Evolutionary conservation across 352 stramenopile species (phyloP).

Genomic region (Pythium brachiatum): DNA sequence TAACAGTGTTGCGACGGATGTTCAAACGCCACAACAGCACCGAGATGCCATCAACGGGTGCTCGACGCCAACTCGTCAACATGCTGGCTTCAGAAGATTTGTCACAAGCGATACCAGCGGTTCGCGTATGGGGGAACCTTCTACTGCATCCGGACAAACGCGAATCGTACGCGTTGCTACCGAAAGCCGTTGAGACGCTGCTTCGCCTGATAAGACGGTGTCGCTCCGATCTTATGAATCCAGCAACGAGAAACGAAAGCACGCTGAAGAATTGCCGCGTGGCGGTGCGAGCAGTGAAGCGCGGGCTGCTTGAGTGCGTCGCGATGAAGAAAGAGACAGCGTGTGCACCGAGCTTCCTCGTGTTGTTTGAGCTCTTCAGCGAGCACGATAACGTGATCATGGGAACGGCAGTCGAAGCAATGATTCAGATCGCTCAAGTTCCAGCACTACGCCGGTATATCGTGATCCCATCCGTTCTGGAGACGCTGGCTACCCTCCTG

Average conservation of each 20-base stretch:
- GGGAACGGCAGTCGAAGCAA: slow-evolving; percentile 34
- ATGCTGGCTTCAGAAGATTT: slow-evolving; percentile 23
- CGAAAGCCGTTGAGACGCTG: slow-evolving; percentile 39
- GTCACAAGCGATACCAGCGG: slow-evolving; percentile 29
- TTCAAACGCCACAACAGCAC: slow-evolving; percentile 53
- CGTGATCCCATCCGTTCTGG: slow-evolving; percentile 43
- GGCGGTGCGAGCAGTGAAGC: slow-evolving; percentile 27
- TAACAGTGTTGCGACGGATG: slow-evolving; percentile 45
- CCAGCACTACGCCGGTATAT: slow-evolving; percentile 30
- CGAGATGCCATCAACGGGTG: slow-evolving; percentile 36
- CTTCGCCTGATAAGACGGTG: slow-evolving; percentile 36
- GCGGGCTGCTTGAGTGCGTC: slow-evolving; percentile 15
- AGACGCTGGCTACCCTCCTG: slow-evolving; percentile 35
- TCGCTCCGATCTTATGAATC: background rate
- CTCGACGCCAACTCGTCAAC: slow-evolving; percentile 46
- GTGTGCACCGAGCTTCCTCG: slow-evolving; percentile 39
- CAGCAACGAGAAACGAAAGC: background rate
- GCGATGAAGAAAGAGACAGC: slow-evolving; percentile 37
- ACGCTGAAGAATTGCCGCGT: slow-evolving; percentile 11
- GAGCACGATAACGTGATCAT: slow-evolving; percentile 39
- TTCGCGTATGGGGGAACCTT: slow-evolving; percentile 63
- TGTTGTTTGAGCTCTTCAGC: slow-evolving; percentile 43
- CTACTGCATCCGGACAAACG: slow-evolving; percentile 62
- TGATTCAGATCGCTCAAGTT: slow-evolving; percentile 37
- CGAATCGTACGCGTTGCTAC: slow-evolving; percentile 34